Conservation (phyloP, 805 yeast species). For the Lachancea fermentati region DNA sequence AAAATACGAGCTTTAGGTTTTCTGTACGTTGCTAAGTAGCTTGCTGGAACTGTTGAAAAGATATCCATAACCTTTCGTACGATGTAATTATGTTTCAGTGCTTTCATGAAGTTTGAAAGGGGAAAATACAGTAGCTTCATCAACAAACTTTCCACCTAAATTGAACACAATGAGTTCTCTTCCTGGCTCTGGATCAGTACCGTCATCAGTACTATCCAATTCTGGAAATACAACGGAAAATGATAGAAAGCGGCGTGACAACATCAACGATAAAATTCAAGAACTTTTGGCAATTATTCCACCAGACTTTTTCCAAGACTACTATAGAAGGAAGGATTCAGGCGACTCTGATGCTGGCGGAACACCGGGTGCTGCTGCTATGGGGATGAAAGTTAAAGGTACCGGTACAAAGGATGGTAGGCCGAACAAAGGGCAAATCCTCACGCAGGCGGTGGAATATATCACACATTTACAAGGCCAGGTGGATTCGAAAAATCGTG, state of each 20-base stretch:
- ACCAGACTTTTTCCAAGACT: conserved; percentile 40
- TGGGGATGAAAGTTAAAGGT: conserved; percentile 32
- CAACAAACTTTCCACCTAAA: neutral
- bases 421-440: conserved; percentile 78
- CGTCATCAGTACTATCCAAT: conserved; percentile 7
- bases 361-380: conserved; percentile 6
- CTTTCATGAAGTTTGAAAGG: too few relatives aligned
- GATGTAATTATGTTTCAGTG: too few relatives aligned
- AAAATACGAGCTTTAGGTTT: conserved; percentile 24
- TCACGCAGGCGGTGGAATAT: conserved; percentile 70
- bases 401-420: conserved; percentile 78
- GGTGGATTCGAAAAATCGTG: conserved; percentile 73
- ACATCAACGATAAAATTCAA: conserved; percentile 53
- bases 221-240: conserved; percentile 19
- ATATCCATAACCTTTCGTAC: too few relatives aligned
- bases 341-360: conserved; percentile 1
- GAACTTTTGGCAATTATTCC: conserved; percentile 44
- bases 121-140: too few relatives aligned
- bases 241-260: conserved; percentile 48
- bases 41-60: too few relatives aligned
- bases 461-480: conserved; percentile 59
- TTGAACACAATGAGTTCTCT: conserved; percentile 3
- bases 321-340: conserved; percentile 15
- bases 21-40: neutral
- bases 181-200: conserved; percentile 4